Evolutionary conservation across 2,329 filamentous ascomycete genomes (phyloP), one percentile per base, ranked within the genome.

Genomic region (Penicillium thymicola): DNA sequence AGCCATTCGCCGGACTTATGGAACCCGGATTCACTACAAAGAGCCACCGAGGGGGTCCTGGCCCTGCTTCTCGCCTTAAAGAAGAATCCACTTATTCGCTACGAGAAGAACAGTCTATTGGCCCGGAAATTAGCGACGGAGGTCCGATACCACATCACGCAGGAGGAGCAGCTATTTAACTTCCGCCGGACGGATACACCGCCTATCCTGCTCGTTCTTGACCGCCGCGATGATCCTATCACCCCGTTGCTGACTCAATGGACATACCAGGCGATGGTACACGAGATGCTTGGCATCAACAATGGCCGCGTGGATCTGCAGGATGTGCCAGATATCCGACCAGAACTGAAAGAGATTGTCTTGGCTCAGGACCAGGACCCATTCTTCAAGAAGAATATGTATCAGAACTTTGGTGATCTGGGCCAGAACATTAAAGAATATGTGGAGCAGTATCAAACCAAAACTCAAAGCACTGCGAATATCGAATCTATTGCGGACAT

Each of bases 231-330:
- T 70, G 94, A 99, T 68, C 93, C 94, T 0, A 89, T 97, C 49
- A 99, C 94, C 4, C 94, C 94, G 0, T 79, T 99, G 11, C 82
- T 99, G 47, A 96, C 92, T 3, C 94, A 99, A 72, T 99, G 94
- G 94, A 99, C 94, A 27, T 99, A 99, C 70, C 94, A 99, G 76
- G 94, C 94, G n/a, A 99, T 99, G 92, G 94, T 99, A 0, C 94
- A 99, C 71, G 94, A 99, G 69, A 78, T 97, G 2, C 81, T 99
- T 13, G 94, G 94, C 5, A 96, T 99, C 63, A 85, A 89, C 57
- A 97, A 97, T 71, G 94, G 94, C n/a, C 85, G 93, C 49, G 94
- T 99, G 0, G 89, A 96, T 69, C 80, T 99, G 34, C 89, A 88
- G 60, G 84, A 90, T 54, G 87, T 96, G 0, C 90, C 90, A 13